phyloP scores from a whole-genome alignment of 1,284 basidiomycete species.

The Malassezia obtusa region DNA sequence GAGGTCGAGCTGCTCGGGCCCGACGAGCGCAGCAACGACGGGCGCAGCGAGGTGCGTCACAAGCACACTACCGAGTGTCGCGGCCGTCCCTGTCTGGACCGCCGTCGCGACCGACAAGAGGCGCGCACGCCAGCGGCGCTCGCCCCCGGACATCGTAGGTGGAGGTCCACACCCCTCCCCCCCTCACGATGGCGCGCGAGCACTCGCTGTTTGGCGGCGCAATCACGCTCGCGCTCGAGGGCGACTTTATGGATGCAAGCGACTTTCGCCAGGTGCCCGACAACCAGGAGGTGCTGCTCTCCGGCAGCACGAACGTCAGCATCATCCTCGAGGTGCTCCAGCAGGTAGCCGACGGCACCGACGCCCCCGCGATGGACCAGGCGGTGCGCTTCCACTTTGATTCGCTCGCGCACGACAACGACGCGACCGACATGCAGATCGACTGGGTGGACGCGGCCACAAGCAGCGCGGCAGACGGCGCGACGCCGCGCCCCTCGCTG shows the following conservation, averaged over 20 bases:
- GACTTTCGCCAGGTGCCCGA: constrained; percentile 88
- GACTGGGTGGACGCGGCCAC: constrained; percentile 47
- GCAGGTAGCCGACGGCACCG: constrained; percentile 58
- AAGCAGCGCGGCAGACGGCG: constrained; percentile 1
- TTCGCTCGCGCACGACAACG: constrained; percentile 83
- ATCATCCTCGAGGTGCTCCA: constrained; percentile 78
- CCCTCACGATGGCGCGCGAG: neutral
- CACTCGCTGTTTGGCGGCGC: constrained; percentile 15
- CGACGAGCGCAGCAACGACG: constrained; percentile 15
- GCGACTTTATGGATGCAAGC: constrained; percentile 51
- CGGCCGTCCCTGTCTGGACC: constrained; percentile 8
- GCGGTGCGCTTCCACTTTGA: constrained; percentile 70
- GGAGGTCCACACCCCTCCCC: neutral
- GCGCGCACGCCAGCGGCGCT: neutral
- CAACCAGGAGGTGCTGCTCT: constrained; percentile 86
- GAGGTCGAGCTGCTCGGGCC: neutral
- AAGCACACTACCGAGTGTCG: constrained; percentile 11
- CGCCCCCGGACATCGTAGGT: too few species aligned
- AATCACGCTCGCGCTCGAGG: constrained; percentile 1
- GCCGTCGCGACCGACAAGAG: neutral
- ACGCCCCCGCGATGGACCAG: constrained; percentile 50
- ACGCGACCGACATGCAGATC: constrained; percentile 56
- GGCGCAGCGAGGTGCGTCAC: constrained; percentile 25
- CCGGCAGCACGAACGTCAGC: constrained; percentile 61
- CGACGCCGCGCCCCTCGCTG: constrained; percentile 24